Evolutionary conservation across 1,284 basidiomycete genomes (phyloP), one percentile per base, ranked within the genome.

Genomic region (Trametes pubescens): DNA sequence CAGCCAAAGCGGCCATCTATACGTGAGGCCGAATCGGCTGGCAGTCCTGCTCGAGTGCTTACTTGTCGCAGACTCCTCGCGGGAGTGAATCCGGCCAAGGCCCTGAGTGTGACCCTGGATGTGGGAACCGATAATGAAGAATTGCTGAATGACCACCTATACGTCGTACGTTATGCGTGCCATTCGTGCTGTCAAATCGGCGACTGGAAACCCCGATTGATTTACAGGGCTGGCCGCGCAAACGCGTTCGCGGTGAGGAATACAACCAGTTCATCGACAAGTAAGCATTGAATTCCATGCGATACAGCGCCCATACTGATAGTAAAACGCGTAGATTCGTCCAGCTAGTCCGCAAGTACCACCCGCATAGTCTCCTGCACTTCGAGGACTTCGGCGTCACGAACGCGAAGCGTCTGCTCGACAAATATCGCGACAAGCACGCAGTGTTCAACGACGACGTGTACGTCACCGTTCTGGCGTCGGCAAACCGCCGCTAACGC

Each of bases 1-100:
- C 91, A 4, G 94, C 94, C n/a, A 97, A 97, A 80, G 84, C 92
- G 2, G 90, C 86, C 6, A 88, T 96, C 24, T 95, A 96, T 75
- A 91, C 91, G 87, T 54, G 65, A 37, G 85, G 77, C 18, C 34
- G 26, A 26, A n/a, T 24, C 29, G 57, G 43, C 16, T 48, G 43
- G 21, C 48, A 18, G 4, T n/a, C 26, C 24, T n/a, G 6, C 26
- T 16, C 18, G 51, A 37, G 14, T 24, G 32, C n/a, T 62, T 1
- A 62, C 21, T 38, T 10, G 14, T 16, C 10, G 51, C 62, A 91
- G 90, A 0, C 82, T 94, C 51, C 88, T 95, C 47, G 93, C 88
- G 26, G 93, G 94, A 16, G 87, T 96, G 64, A 85, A 95, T 77
- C 94, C 95, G 0, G 79, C 82, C 0, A 83, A 84, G 59, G 82